A percentile compares a stretch with the other conserved stretches of the same genome.
Conservation (phyloP, 176 grass and related monocot genomes). For the Oryza meyeriana region DNA sequence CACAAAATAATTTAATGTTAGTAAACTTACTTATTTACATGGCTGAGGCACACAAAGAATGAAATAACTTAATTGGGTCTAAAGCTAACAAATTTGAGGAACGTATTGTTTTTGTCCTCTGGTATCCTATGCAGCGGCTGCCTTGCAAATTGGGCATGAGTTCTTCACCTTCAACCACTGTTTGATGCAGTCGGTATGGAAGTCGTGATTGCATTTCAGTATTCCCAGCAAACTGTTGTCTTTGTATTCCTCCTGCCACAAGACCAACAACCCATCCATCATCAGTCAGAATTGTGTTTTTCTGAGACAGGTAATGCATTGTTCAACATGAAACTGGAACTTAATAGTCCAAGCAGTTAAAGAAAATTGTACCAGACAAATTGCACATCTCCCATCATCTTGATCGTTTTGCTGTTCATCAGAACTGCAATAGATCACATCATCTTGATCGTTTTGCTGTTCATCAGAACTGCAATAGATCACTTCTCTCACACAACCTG, state of each 20-base stretch:
- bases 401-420: slow-evolving; percentile 32
- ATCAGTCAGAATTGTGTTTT: neutral
- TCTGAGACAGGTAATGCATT: neutral
- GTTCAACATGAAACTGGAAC: neutral
- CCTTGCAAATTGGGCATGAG: slow-evolving; percentile 85
- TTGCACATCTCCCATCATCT: slow-evolving; percentile 58
- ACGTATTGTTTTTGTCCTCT: slow-evolving; percentile 15
- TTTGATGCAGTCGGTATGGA: slow-evolving; percentile 73
- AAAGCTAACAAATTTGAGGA: slow-evolving; percentile 41
- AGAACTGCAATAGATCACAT: slow-evolving; percentile 49
- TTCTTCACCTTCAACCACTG: slow-evolving; percentile 90
- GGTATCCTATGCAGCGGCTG: slow-evolving; percentile 47
- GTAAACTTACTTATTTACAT: slow-evolving; percentile 44
- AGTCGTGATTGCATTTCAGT: slow-evolving; percentile 72
- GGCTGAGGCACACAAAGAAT: slow-evolving; percentile 32
- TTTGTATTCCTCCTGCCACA: slow-evolving; percentile 74
- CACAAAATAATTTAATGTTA: slow-evolving; percentile 24
- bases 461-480: slow-evolving; percentile 47
- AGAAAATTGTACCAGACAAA: slow-evolving; percentile 72
- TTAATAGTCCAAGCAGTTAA: neutral
- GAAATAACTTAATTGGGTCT: slow-evolving; percentile 15
- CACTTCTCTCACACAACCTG: slow-evolving; percentile 57
- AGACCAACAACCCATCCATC: neutral
- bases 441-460: slow-evolving; percentile 38
- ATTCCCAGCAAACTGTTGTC: slow-evolving; percentile 51